Base-by-base conservation (phyloP, 2,329 filamentous ascomycete genomes). In the Hymenoscyphus occultus region DNA sequence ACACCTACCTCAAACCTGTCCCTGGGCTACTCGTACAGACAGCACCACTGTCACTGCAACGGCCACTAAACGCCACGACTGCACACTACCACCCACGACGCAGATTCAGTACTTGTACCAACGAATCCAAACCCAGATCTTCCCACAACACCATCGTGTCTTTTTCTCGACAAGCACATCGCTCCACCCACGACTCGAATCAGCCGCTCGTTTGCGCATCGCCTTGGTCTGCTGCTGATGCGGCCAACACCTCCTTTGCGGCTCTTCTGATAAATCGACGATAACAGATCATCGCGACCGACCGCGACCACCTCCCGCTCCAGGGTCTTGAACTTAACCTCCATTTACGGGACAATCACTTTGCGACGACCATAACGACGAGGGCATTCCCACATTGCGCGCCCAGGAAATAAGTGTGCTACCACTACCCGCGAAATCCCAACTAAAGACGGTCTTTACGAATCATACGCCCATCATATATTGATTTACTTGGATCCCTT, bases 241-340 rank as follows among this genome's bases (percentile, higher is more conserved):
- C 45, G 45, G 10, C 45, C 12, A 51, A 10, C 45, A 51, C 19
- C n/a, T 22, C 45, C 45, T 22, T 28, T 19, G 5, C 45, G 45
- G 45, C 45, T 22, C 19, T 19, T 12, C 45, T 16, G 45, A 51
- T 51, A 51, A 51, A 51, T n/a, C 59, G 9, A 61, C 35, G 40
- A 60, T 45, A 45, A 61, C 59, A 39, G 40, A 48, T 45, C 59
- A 19, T 61, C 59, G 32, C 31, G 35, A 51, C 45, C 31, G 35
- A 51, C 45, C 45, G 45, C 45, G 45, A 51, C n/a, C 9, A 51
- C 45, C n/a, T 51, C 45, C 45, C n/a, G 45, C n/a, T 45, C 40
- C 67, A 70, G 70, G 70, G 70, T 68, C 60, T 62, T 66, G 69
- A 72, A 71, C 69, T 67, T 65, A 65, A 28, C 59, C 12, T 69